Base-by-base conservation (phyloP, 129 eudicot genomes). In the Apium graveolens region DNA sequence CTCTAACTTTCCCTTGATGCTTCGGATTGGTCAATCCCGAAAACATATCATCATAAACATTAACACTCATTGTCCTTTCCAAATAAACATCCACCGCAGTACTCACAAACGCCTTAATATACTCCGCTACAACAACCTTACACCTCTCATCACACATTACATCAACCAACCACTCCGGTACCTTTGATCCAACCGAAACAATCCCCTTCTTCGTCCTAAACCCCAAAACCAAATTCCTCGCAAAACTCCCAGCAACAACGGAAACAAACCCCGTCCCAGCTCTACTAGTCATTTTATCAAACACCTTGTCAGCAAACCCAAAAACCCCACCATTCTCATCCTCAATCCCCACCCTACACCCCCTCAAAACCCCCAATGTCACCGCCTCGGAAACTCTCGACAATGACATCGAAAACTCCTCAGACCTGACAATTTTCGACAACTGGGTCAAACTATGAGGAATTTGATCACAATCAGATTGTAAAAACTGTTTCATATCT, bases 261-360 rank as follows among this genome's bases (percentile, higher is more conserved):
- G 96, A 90, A 70, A 81, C 91, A 79, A 92, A 92, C n/a, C 96
- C 90, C 5, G 86, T 80, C 31, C 97, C 93, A 11, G 88, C 86
- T 53, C 49, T 76, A 10, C 87, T 80, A 71, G 75, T 73, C 82
- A 88, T 42, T 63, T 76, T 90, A 77, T 90, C 87, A 70, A 92
- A 55, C 70, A 86, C 81, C 79, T 43, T 76, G 70, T 92, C 87
- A 3, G 73, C n/a, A 41, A 89, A 78, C 71, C 87, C 75, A 14
- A 82, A 80, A 76, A 46, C 66, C n/a, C 78, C 82, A 51, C 38
- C 84, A 78, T 76, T 75, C 16, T 66, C 83, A 82, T 41, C 75
- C 35, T 76, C 82, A 42, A 26, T 68, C 44, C 55, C 85, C 14
- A 17, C 72, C 38, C 70, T 9, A 62, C 78, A 87, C 13, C 88